Base-by-base conservation (phyloP, 2,329 filamentous ascomycete genomes). In the Cladosporium sp. region DNA sequence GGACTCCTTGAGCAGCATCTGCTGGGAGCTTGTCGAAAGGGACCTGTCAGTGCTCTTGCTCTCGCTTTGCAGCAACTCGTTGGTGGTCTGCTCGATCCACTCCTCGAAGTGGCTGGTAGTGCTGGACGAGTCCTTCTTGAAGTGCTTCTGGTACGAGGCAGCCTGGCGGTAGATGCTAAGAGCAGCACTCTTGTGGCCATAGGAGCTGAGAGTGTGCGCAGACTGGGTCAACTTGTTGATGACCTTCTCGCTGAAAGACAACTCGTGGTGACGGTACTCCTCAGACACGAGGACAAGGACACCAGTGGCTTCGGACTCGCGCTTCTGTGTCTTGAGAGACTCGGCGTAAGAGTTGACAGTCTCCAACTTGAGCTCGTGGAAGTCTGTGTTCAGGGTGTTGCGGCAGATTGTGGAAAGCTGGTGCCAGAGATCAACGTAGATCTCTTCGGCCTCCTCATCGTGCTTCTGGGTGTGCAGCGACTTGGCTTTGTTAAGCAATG, bases 371-470 rank as follows among this genome's bases (percentile, higher is more conserved):
- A 73, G 75, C 65, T 78, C 73, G 57, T 81, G 79, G 74, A 75
- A 80, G 38, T 77, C 72, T 3, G 74, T 66, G 1, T 76, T 75
- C 40, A 73, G 72, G 22, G 75, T 72, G 9, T 69, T 67, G 22
- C 76, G 77, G 59, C 74, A 79, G 57, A 77, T 76, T 40, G 72
- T 73, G n/a, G 76, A 80, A 1, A 78, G 70, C n/a, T 75, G 76
- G 65, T 79, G 76, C 80, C 80, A 83, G 4, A 80, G 72, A 59
- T 81, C 76, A 15, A 82, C 73, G 50, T 80, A 82, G 2, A 72
- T 71, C 39, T 73, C 71, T 63, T 82, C 79, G 0, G 78, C 78
- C n/a, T 59, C 58, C 39, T 60, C 50, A 25, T 60, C 59, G 63
- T 72, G 60, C 66, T 70, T 60, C 65, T 61, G 58, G 0, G 72